phyloP scores from a whole-genome alignment of 2,329 filamentous ascomycete species.

The Penicillium sp. region DNA sequence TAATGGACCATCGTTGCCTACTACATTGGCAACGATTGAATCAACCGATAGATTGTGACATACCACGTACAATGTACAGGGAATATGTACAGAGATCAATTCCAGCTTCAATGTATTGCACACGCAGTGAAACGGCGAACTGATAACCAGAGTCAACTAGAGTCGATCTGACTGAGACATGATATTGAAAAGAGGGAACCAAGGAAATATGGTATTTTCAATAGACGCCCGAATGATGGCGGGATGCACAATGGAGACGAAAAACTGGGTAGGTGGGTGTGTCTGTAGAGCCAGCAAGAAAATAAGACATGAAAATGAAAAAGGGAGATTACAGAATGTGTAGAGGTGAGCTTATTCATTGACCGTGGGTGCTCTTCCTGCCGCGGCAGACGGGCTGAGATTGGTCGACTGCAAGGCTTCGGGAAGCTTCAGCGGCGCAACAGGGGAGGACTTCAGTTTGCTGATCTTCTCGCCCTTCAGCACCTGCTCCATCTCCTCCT shows the following conservation, averaged over 20 bases:
- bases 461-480: slow-evolving; percentile 80
- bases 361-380: slow-evolving; percentile 23
- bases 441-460: slow-evolving; percentile 58
- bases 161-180: not conserved
- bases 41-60: not conserved
- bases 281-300: slow-evolving; percentile 4
- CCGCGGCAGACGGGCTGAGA: slow-evolving; percentile 27
- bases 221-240: slow-evolving; percentile 25
- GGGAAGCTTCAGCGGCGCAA: slow-evolving; percentile 66
- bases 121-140: not conserved
- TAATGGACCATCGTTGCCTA: not conserved
- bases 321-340: slow-evolving; percentile 1
- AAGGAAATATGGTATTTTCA: slow-evolving; percentile 24
- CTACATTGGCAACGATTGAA: not conserved
- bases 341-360: slow-evolving; percentile 22
- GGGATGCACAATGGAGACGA: slow-evolving; percentile 21
- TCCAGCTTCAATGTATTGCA: not conserved
- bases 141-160: not conserved
- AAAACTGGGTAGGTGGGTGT: not conserved
- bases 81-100: slow-evolving; percentile 5
- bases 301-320: slow-evolving; percentile 9
- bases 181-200: slow-evolving; percentile 4
- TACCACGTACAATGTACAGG: slow-evolving; percentile 4
- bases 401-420: slow-evolving; percentile 43
- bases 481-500: slow-evolving; percentile 86